Evolutionary conservation across 306 rosid genomes (phyloP).

Genomic region (cucumber (Cucumis sativus)): DNA sequence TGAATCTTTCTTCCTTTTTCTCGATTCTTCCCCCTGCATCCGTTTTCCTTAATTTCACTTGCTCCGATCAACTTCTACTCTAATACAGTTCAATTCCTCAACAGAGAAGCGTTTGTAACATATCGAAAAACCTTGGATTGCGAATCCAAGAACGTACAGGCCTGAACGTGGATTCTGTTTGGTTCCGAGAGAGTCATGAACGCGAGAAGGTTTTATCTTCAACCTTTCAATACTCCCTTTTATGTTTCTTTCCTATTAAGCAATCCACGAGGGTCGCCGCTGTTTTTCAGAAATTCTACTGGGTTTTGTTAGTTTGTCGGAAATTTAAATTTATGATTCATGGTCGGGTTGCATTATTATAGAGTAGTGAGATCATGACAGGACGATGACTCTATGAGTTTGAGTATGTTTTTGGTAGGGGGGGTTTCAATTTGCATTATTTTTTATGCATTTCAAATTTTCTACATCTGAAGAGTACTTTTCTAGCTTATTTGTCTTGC

Average conservation of each 20-base stretch:
- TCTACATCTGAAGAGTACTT: background rate
- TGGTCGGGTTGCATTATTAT: background rate
- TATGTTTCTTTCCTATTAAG: background rate
- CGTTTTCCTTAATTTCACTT: background rate
- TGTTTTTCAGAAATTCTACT: background rate
- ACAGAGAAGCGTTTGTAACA: background rate
- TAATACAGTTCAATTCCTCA: background rate
- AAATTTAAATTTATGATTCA: background rate
- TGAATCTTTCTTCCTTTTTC: background rate
- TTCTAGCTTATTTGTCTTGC: background rate
- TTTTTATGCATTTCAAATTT: background rate
- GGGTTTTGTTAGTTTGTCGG: background rate
- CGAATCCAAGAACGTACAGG: background rate
- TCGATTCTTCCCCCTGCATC: background rate
- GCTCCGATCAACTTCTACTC: background rate
- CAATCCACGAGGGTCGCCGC: background rate
- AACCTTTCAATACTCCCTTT: conserved; percentile 1
- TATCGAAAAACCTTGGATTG: background rate
- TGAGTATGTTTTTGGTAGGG: background rate
- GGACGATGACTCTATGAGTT: background rate
- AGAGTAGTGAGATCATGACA: background rate
- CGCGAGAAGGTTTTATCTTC: conserved; percentile 30
- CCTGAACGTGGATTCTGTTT: background rate
- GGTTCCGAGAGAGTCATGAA: conserved; percentile 22
- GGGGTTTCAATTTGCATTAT: background rate